These are phyloP conservation scores for Alnus glutinosa DNA, from an alignment of 306 rosid species.

Conservation along the genomic window DNA sequence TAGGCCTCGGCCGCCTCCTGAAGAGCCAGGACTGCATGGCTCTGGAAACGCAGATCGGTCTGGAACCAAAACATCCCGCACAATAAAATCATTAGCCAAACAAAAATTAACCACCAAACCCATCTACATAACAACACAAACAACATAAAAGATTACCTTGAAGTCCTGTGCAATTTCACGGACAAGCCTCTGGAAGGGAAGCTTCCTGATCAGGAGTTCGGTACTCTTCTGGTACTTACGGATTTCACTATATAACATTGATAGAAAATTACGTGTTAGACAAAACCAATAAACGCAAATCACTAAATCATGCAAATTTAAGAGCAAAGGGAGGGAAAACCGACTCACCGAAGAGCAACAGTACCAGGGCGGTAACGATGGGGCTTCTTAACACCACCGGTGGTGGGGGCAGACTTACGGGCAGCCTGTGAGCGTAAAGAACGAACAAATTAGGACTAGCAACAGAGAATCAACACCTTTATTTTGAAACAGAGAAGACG, in stretches of 20 bases:
- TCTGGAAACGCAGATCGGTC: conserved; percentile 97
- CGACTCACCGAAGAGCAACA: conserved; percentile 78
- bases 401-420: conserved; percentile 94
- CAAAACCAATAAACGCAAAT: background rate
- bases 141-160: conserved; percentile 44
- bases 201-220: conserved; percentile 82
- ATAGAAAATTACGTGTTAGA: fast-evolving
- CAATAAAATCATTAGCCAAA: background rate
- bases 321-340: no score
- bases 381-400: conserved; percentile 96
- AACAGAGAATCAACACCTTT: fast-evolving
- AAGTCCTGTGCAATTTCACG: conserved; percentile 97
- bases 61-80: conserved; percentile 18
- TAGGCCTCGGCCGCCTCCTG: conserved; percentile 98
- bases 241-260: conserved; percentile 54
- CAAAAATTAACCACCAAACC: fast-evolving
- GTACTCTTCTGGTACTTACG: conserved; percentile 96
- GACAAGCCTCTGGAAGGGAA: conserved; percentile 93
- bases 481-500: fast-evolving
- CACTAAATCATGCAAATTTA: background rate
- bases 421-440: conserved; percentile 57
- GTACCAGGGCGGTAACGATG: conserved; percentile 97
- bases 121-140: no score
- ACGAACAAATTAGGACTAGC: fast-evolving
- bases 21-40: conserved; percentile 86